Evolutionary conservation across 805 yeast species (phyloP).

Genomic region (Lipomyces japonicus): DNA sequence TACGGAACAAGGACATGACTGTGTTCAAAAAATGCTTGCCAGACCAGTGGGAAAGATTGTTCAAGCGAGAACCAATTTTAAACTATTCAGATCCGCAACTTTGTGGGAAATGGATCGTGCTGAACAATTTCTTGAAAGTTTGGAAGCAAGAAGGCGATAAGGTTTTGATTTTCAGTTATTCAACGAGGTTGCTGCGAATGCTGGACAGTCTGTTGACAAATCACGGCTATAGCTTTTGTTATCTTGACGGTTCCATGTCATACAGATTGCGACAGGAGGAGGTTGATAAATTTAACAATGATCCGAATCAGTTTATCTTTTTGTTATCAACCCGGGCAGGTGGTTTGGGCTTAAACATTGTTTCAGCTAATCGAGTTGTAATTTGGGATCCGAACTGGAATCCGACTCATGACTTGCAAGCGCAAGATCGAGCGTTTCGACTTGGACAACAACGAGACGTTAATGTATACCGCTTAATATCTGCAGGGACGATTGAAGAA

Average conservation of each 20-base stretch:
- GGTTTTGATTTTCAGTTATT: constrained; percentile 23
- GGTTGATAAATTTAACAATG: constrained; percentile 16
- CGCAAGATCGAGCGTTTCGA: constrained; percentile 23
- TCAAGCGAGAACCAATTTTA: constrained; percentile 10
- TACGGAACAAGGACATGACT: background rate
- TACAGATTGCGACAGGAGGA: constrained; percentile 16
- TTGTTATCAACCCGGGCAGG: constrained; percentile 24
- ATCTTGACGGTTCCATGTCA: constrained; percentile 17
- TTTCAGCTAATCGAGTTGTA: constrained; percentile 24
- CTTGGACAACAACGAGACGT: constrained; percentile 25
- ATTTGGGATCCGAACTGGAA: constrained; percentile 26
- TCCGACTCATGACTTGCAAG: constrained; percentile 26
- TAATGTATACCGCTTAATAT: constrained; percentile 21
- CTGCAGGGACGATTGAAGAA: constrained; percentile 24
- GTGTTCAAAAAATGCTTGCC: constrained; percentile 16
- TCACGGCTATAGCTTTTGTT: constrained; percentile 11
- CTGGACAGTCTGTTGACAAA: constrained; percentile 9
- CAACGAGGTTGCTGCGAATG: constrained; percentile 17
- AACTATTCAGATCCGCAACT: constrained; percentile 22
- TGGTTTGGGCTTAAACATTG: constrained; percentile 24
- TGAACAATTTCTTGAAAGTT: constrained; percentile 6
- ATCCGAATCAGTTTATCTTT: constrained; percentile 15
- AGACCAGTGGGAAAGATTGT: constrained; percentile 4
- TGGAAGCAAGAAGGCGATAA: constrained; percentile 17
- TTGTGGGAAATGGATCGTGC: constrained; percentile 24